Percentiles rank a stretch among this genome's conserved stretches.
Evolutionary conservation across 2,329 filamentous ascomycete genomes (phyloP).

Genomic region (Pleurostoma richardsiae): DNA sequence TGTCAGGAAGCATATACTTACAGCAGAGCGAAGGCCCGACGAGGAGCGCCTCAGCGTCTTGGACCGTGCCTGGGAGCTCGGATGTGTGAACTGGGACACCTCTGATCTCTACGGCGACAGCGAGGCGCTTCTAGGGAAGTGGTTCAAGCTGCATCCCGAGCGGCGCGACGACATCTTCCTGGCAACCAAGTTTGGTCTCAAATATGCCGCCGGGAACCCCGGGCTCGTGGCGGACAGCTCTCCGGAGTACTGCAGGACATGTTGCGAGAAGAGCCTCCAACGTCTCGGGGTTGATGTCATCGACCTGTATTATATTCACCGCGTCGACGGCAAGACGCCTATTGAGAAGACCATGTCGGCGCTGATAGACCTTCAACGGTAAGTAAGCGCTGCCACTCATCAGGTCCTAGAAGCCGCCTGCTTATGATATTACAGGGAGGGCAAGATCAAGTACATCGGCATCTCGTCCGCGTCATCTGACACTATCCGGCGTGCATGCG

Average conservation of each 20-base stretch:
- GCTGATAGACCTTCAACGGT: constrained; percentile 28
- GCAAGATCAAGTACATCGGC: constrained; percentile 40
- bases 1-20: too few relatives aligned
- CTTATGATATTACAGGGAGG: constrained; percentile 18
- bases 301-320: constrained; percentile 40
- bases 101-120: constrained; percentile 39
- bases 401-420: background rate
- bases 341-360: constrained; percentile 33
- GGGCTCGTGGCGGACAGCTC: background rate
- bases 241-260: constrained; percentile 1
- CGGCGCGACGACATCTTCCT: constrained; percentile 44
- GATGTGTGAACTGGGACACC: constrained; percentile 48
- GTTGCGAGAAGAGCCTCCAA: constrained; percentile 19
- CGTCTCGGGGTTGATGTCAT: constrained; percentile 36
- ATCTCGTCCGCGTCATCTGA: constrained; percentile 31
- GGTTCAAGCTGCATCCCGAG: constrained; percentile 43
- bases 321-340: constrained; percentile 30
- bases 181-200: constrained; percentile 30
- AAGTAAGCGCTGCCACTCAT: constrained; percentile 3
- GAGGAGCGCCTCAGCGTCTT: constrained; percentile 44
- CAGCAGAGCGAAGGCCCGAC: constrained; percentile 29
- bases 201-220: background rate
- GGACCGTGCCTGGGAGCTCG: constrained; percentile 43
- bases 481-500: constrained; percentile 33
- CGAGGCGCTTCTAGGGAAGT: constrained; percentile 44